phyloP scores from a whole-genome alignment of 202 grass and related monocot species.

The Zizania palustris region DNA sequence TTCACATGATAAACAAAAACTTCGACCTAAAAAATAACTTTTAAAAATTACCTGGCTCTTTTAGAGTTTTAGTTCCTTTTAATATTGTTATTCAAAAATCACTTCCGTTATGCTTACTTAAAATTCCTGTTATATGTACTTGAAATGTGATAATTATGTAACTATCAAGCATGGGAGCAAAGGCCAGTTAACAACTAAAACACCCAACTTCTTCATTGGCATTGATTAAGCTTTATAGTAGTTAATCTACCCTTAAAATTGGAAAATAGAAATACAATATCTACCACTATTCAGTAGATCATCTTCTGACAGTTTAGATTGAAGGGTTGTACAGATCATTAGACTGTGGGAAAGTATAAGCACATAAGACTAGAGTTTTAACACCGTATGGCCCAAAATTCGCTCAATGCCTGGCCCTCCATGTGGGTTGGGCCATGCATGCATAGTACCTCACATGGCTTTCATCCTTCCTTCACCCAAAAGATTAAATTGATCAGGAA shows the following conservation, averaged over 20 bases:
- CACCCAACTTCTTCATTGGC: not conserved
- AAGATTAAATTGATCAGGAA: not conserved
- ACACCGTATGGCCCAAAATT: not conserved
- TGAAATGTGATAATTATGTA: not conserved
- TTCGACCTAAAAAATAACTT: not conserved
- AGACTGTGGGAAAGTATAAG: not conserved
- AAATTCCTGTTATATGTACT: not conserved
- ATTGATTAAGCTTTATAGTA: not conserved
- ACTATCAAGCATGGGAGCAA: not conserved
- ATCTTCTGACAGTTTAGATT: not conserved
- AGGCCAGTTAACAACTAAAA: not conserved
- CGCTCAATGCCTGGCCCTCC: not conserved
- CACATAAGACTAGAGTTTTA: not conserved
- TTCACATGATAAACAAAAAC: not conserved
- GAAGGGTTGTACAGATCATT: not conserved
- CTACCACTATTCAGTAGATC: not conserved
- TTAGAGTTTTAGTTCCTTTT: not conserved
- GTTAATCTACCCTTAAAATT: not conserved
- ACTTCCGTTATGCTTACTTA: not conserved
- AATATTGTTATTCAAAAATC: not conserved
- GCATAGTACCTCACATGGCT: not conserved
- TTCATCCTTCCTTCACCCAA: not conserved
- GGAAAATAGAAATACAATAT: constrained; percentile 1
- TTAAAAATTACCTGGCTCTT: constrained; percentile 6
- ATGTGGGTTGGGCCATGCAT: not conserved